A percentile compares a stretch with the other conserved stretches of the same genome.
Conservation (phyloP, 805 yeast species). For the Wickerhamomyces bisporus region DNA sequence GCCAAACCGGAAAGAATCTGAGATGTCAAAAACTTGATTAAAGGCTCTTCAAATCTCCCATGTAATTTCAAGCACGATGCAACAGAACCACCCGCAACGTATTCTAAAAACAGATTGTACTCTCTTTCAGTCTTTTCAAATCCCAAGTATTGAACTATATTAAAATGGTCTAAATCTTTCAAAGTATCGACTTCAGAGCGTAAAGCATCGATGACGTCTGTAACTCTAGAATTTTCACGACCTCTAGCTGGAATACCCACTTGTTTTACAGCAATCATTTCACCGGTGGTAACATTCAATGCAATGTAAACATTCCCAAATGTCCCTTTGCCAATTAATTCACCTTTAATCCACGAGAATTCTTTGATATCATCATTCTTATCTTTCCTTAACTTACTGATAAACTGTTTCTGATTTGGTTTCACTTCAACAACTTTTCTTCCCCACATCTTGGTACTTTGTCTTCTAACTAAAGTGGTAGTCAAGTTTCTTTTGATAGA, state of each 20-base stretch:
- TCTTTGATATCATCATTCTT: constrained; percentile 69
- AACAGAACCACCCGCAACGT: constrained; percentile 97
- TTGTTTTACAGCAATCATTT: constrained; percentile 98
- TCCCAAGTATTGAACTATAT: constrained; percentile 94
- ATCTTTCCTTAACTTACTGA: constrained; percentile 53
- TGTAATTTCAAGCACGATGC: constrained; percentile 77
- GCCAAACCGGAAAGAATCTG: constrained; percentile 83
- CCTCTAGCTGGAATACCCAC: constrained; percentile 55
- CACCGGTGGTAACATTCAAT: constrained; percentile 92
- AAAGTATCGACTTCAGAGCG: constrained; percentile 88
- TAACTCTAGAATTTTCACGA: constrained; percentile 36
- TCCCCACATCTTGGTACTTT: constrained; percentile 97
- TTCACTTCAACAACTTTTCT: constrained; percentile 87
- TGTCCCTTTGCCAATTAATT: constrained; percentile 91
- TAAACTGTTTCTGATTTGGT: constrained; percentile 56
- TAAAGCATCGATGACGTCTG: constrained; percentile 73
- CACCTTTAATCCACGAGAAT: constrained; percentile 98
- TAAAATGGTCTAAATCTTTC: constrained; percentile 89
- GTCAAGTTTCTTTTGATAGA: constrained; percentile 17
- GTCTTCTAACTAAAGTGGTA: constrained; percentile 49
- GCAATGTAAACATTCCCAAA: constrained; percentile 93
- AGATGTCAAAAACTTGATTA: constrained; percentile 65
- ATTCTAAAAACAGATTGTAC: constrained; percentile 85
- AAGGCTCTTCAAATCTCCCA: constrained; percentile 78
- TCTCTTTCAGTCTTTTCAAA: constrained; percentile 72